These are phyloP conservation scores for Boletus eberwhitei DNA, from an alignment of 768 basidiomycete genomes.

Conservation along the genomic window DNA sequence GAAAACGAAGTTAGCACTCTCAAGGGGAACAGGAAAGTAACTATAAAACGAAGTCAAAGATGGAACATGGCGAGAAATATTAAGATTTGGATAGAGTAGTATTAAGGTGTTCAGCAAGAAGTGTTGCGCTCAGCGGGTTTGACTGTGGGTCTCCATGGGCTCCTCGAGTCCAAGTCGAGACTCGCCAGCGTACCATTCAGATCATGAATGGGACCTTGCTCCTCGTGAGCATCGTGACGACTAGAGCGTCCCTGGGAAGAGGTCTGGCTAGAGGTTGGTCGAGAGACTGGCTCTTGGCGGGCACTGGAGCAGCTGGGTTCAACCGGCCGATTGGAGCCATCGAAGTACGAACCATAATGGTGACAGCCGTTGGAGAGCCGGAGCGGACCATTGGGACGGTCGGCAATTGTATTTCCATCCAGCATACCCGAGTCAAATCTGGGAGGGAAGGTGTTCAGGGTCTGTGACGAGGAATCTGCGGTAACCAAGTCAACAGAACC, in stretches of 20 bases:
- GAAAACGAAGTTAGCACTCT: conserved; percentile 17
- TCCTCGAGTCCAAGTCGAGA: conserved; percentile 55
- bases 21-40: conserved; percentile 9
- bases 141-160: conserved; percentile 31
- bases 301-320: conserved; percentile 40
- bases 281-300: conserved; percentile 50
- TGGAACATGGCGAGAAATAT: conserved; percentile 11
- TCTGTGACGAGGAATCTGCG: conserved; percentile 45
- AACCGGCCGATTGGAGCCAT: conserved; percentile 37
- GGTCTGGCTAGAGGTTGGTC: conserved; percentile 50
- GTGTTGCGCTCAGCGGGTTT: conserved; percentile 19
- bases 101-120: conserved; percentile 17
- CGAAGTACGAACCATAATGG: conserved; percentile 45
- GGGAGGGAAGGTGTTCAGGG: conserved; percentile 48
- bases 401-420: conserved; percentile 36
- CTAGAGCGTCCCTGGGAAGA: conserved; percentile 22
- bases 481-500: conserved; percentile 35
- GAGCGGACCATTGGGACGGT: conserved; percentile 42
- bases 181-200: conserved; percentile 76
- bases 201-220: conserved; percentile 59
- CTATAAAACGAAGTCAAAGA: conserved; percentile 24
- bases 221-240: conserved; percentile 31
- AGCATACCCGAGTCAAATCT: conserved; percentile 40
- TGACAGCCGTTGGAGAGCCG: conserved; percentile 46
- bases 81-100: conserved; percentile 6